Conservation (phyloP, 805 yeast species). For the Yarrowia sp. region DNA sequence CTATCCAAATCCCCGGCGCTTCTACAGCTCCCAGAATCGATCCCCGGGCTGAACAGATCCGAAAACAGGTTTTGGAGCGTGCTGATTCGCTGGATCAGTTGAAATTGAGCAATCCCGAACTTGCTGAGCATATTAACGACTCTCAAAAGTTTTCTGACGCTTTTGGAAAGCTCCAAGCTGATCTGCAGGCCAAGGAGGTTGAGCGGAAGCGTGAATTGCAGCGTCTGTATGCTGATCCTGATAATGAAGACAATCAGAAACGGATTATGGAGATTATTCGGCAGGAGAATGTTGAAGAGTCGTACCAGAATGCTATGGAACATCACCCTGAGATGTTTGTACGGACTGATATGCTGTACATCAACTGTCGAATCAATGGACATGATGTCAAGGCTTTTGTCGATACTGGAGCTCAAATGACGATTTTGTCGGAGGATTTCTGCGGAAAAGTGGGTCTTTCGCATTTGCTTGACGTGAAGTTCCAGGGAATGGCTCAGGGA, state of each 20-base stretch:
- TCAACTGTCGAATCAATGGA: constrained; percentile 75
- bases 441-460: constrained; percentile 71
- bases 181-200: constrained; percentile 38
- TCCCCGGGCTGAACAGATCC: constrained; percentile 3
- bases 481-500: constrained; percentile 80
- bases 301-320: constrained; percentile 75
- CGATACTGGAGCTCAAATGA: constrained; percentile 93
- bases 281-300: constrained; percentile 74
- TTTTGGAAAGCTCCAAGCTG: constrained; percentile 36
- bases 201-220: constrained; percentile 49
- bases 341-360: constrained; percentile 77
- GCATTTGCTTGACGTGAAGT: constrained; percentile 74
- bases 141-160: constrained; percentile 48
- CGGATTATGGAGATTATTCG: constrained; percentile 65
- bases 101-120: constrained; percentile 45
- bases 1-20: not conserved
- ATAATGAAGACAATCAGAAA: constrained; percentile 64
- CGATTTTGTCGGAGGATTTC: constrained; percentile 72
- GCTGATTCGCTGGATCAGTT: not conserved
- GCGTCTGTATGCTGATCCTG: constrained; percentile 61
- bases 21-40: not conserved
- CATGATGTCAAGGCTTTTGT: constrained; percentile 85
- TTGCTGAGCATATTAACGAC: constrained; percentile 49
- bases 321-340: constrained; percentile 89
- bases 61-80: not conserved